Evolutionary conservation across 805 yeast genomes (phyloP).

Genomic region (Candida oleophila): DNA sequence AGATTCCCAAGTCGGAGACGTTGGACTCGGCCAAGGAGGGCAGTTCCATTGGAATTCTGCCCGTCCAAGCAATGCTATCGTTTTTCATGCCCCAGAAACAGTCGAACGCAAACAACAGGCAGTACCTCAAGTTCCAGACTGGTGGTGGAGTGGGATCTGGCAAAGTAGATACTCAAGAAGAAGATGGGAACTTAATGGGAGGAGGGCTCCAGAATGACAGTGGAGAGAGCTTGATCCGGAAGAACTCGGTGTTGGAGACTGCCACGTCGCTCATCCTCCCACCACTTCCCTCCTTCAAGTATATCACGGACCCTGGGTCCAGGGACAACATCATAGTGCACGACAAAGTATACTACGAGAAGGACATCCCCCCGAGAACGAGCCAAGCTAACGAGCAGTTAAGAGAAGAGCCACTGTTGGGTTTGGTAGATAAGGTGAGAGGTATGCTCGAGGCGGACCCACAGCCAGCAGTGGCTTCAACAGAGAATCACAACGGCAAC

Average conservation of each 20-base stretch:
- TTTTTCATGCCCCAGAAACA: slow-evolving; percentile 45
- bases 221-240: slow-evolving; percentile 43
- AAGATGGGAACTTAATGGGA: slow-evolving; percentile 17
- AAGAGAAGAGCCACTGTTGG: background rate
- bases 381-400: background rate
- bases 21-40: background rate
- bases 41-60: slow-evolving; percentile 12
- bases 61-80: slow-evolving; percentile 38
- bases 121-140: slow-evolving; percentile 18
- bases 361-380: slow-evolving; percentile 54
- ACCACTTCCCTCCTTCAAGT: slow-evolving; percentile 71
- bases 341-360: slow-evolving; percentile 69
- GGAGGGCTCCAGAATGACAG: slow-evolving; percentile 10
- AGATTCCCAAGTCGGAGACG: slow-evolving; percentile 5
- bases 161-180: slow-evolving; percentile 6
- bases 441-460: background rate
- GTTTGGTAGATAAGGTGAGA: slow-evolving; percentile 2
- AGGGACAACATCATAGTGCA: slow-evolving; percentile 74
- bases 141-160: slow-evolving; percentile 14
- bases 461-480: background rate
- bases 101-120: slow-evolving; percentile 9
- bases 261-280: slow-evolving; percentile 78
- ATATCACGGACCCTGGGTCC: slow-evolving; percentile 62
- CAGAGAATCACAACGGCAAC: background rate
- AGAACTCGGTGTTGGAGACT: slow-evolving; percentile 73